Evolutionary conservation across 2,329 filamentous ascomycete species (phyloP), one percentile per base, ranked within the genome.

Genomic region (Westerdykella aurantiaca): DNA sequence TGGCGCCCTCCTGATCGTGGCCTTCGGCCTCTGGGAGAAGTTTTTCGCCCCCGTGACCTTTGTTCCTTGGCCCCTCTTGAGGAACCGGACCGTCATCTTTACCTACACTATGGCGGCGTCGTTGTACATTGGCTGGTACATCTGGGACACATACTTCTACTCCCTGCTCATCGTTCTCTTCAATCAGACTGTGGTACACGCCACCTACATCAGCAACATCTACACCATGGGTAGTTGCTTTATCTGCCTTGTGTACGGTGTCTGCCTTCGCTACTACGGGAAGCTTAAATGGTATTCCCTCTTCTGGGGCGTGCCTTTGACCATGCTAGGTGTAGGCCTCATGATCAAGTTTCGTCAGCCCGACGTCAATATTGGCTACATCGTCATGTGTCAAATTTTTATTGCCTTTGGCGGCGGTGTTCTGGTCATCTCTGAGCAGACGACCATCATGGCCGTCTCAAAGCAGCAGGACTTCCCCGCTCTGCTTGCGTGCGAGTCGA

Each of bases 71-170:
- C 50, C 69, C 14, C 56, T 78, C 14, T 67, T 79, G 46, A 69
- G 64, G 44, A 69, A 75, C 47, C 72, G 73, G 21, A 78, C 76
- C 1, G 70, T 79, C 34, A 58, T 78, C 17, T 77, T 77, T 33
- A 74, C 78, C 9, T 80, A 74, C 48, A 56, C 75, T 14, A 65
- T 80, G 34, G 69, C 72, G 13, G 68, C 65, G 12, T 62, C 61
- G 0, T 41, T 63, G 6, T 64, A 63, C 50, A 47, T 56, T 35
- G 55, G 50, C 34, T 66, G 61, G 58, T 63, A 63, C 44, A 61
- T 63, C 54, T 72, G 69, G 69, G 59, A 67, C 50, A 58, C 53
- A 23, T 72, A 70, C 58, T 71, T 69, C 52, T 66, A 65, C 46
- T 70, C 68, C 10, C 64, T 66, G 42, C 58, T 71, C 4, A 48